Conservation (phyloP, 257 asterid genomes). For the Leonotis leonurus region DNA sequence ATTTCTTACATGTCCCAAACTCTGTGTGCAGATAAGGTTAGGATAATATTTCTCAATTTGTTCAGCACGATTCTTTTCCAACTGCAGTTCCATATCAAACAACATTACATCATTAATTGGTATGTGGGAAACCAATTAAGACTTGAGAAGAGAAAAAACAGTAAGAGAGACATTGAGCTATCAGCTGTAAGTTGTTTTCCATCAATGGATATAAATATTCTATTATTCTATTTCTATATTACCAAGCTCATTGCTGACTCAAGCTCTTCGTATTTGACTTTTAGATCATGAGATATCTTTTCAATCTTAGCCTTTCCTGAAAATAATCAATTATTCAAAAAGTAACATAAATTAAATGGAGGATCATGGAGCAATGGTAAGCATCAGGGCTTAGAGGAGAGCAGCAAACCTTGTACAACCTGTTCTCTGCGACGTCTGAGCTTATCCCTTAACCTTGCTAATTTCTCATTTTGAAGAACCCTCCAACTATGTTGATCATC, state of each 20-base stretch:
- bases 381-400: slow-evolving; percentile 3
- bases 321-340: slow-evolving; percentile 26
- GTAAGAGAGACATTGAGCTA: not conserved
- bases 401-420: slow-evolving; percentile 56
- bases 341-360: slow-evolving; percentile 10
- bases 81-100: slow-evolving; percentile 46
- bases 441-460: slow-evolving; percentile 63
- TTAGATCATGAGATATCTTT: slow-evolving; percentile 59
- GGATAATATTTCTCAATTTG: slow-evolving; percentile 86
- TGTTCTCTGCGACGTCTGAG: slow-evolving; percentile 62
- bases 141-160: not conserved
- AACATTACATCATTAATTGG: slow-evolving; percentile 8
- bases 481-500: slow-evolving; percentile 93
- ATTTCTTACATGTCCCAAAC: slow-evolving; percentile 76
- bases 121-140: not conserved
- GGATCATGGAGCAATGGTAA: slow-evolving; percentile 1
- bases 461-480: slow-evolving; percentile 73
- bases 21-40: slow-evolving; percentile 78
- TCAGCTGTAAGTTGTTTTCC: not conserved
- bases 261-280: slow-evolving; percentile 56
- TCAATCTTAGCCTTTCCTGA: slow-evolving; percentile 72
- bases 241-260: slow-evolving; percentile 73
- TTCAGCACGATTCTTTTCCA: slow-evolving; percentile 65
- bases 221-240: slow-evolving; percentile 3
- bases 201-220: not conserved